phyloP scores from a whole-genome alignment of 2,329 filamentous ascomycete species.

The Acephala macrosclerotiorum region DNA sequence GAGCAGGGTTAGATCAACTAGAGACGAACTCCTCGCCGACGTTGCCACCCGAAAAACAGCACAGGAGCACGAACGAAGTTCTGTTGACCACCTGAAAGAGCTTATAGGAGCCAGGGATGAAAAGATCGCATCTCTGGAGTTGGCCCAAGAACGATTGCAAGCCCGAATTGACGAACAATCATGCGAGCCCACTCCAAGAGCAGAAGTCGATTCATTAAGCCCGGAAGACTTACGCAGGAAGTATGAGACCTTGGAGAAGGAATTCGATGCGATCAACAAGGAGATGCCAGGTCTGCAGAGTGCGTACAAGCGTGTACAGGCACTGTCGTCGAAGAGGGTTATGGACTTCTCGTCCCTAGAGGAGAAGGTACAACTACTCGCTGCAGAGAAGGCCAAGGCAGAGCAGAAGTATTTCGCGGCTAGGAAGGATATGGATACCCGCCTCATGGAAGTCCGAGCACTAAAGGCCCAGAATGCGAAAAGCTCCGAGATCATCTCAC shows the following conservation, averaged over 20 bases:
- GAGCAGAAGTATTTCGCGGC: constrained; percentile 98
- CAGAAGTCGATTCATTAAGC: constrained; percentile 64
- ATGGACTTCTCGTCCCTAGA: constrained; percentile 78
- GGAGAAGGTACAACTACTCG: constrained; percentile 76
- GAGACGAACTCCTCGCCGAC: constrained; percentile 88
- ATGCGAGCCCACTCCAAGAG: constrained; percentile 48
- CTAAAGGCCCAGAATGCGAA: constrained; percentile 85
- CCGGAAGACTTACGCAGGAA: constrained; percentile 77
- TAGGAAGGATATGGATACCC: constrained; percentile 90
- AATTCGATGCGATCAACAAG: constrained; percentile 84
- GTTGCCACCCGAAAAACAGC: constrained; percentile 79
- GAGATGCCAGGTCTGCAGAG: constrained; percentile 90
- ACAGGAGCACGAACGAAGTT: constrained; percentile 77
- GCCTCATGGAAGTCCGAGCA: constrained; percentile 80
- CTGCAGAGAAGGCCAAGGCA: constrained; percentile 91
- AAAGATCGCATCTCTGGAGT: constrained; percentile 82
- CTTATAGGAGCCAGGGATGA: constrained; percentile 80
- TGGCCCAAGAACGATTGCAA: constrained; percentile 77
- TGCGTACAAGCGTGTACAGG: constrained; percentile 89
- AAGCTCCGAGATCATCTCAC: constrained; percentile 90
- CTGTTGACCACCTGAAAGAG: constrained; percentile 79
- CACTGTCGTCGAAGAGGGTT: constrained; percentile 85
- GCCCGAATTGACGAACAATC: constrained; percentile 59
- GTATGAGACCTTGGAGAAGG: constrained; percentile 77
- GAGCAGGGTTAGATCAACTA: constrained; percentile 80